Conservation (phyloP, 2,329 filamentous ascomycete genomes). For the Colletotrichum graminicola region DNA sequence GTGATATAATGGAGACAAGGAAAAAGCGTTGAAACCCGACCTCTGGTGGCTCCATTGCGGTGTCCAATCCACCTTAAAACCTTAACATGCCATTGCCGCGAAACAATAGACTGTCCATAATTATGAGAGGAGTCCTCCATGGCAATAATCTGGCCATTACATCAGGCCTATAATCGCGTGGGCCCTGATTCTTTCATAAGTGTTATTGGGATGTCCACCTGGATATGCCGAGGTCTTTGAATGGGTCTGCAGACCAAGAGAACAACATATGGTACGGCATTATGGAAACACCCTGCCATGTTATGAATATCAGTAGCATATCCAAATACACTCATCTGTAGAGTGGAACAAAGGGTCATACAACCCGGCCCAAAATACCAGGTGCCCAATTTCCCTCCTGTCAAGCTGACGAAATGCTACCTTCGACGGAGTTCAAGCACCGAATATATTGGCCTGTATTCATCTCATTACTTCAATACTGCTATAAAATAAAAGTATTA, state of each 20-base stretch:
- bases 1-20: neutral
- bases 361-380: too few species aligned
- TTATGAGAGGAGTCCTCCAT: neutral
- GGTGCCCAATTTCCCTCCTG: too few species aligned
- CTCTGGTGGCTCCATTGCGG: neutral
- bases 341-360: neutral
- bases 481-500: neutral
- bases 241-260: neutral
- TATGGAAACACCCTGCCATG: neutral
- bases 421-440: too few species aligned
- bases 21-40: neutral
- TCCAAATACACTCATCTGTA: neutral
- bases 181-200: neutral
- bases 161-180: neutral
- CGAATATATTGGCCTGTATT: neutral
- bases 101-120: neutral
- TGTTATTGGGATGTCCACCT: neutral
- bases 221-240: neutral
- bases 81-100: neutral
- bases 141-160: neutral
- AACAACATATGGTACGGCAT: neutral
- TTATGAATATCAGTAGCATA: neutral
- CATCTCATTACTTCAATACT: neutral
- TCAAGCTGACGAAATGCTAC: too few species aligned
- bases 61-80: neutral